Base-by-base conservation (phyloP, 2,329 filamentous ascomycete species). In the Xylariomycetidae sp. region DNA sequence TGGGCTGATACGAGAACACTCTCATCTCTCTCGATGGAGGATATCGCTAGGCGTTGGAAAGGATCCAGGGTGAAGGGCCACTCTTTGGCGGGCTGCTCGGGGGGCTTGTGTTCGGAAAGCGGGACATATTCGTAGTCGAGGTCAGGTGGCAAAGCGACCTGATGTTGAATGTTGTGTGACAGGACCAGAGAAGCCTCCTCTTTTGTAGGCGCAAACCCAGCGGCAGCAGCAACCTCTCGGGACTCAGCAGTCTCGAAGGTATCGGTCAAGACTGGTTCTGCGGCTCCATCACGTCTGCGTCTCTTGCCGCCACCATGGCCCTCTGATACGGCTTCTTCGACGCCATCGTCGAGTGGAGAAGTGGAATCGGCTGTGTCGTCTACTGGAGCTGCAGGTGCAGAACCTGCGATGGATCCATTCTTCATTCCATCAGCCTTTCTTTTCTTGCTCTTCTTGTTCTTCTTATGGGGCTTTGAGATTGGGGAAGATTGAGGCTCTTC, bases 151-250 rank as follows among this genome's bases (percentile, higher is more conserved):
- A 98, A 72, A 10, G 92, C 87, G 49, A 97, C 92, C 64, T 98
- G 90, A 70, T 98, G 92, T 63, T 94, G 89, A 50, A 98, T 94
- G 67, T 98, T 95, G 67, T 98, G 94, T 29, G 88, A 90, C 33
- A 98, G 66, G 15, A 94, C 82, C 17, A 98, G 78, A 5, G 83
- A 78, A 29, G 79, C 70, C 34, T 88, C 58, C 61, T 70, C 40
- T 63, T 70, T 56, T 72, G 79, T 40, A 69, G 71, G 46, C 12
- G 74, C 67, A 35, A 80, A 71, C 7, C 86, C 88, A 19, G 82
- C 79, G 5, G 87, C 83, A 16, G 82, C 84, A 15, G 85, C 87
- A 25, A 98, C 76, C 62, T 97, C 87, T 70, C 90, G 77, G 44
- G 89, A 94, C 64, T 95, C 82, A 55, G 92, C 89, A 10, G 92